These are phyloP conservation scores for Pythium coloratum DNA, from an alignment of 352 stramenopile species.

Conservation along the genomic window DNA sequence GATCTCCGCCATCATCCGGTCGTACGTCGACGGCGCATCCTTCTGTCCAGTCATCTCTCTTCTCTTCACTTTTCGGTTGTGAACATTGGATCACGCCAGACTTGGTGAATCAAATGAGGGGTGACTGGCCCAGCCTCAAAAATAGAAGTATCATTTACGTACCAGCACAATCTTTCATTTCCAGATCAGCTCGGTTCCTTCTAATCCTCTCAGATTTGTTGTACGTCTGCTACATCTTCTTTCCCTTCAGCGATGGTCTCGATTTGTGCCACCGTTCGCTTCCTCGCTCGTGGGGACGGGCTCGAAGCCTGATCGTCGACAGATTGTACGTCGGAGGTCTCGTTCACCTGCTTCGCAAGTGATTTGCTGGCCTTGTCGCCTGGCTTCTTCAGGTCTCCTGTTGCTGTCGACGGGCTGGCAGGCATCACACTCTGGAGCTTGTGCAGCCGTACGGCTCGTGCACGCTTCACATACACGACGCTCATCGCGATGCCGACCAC, in stretches of 20 bases:
- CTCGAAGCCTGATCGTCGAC: not conserved
- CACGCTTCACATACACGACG: slow-evolving; percentile 20
- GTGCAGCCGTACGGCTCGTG: slow-evolving; percentile 23
- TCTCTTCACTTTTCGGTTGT: not conserved
- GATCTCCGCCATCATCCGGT: slow-evolving; percentile 30
- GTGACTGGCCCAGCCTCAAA: not conserved
- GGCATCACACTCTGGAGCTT: slow-evolving; percentile 30
- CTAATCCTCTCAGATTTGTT: slow-evolving; percentile 5
- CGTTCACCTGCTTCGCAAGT: slow-evolving; percentile 1
- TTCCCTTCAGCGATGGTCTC: slow-evolving; percentile 28
- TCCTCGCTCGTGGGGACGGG: slow-evolving; percentile 18
- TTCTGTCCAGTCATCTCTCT: slow-evolving; percentile 19
- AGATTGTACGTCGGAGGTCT: slow-evolving; percentile 15
- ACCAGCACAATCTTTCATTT: no score
- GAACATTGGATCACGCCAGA: not conserved
- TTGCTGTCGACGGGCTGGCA: not conserved
- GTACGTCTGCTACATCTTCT: slow-evolving; percentile 22
- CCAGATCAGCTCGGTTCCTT: not conserved
- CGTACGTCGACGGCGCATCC: slow-evolving; percentile 16
- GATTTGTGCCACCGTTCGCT: slow-evolving; percentile 18
- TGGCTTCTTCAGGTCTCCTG: not conserved
- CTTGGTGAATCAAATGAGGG: not conserved
- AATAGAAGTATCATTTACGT: not conserved
- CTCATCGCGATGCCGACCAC: slow-evolving; percentile 19
- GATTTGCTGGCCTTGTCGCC: not conserved